Evolutionary conservation across 2,329 filamentous ascomycete species (phyloP).

Genomic region (Lachnellula arida): DNA sequence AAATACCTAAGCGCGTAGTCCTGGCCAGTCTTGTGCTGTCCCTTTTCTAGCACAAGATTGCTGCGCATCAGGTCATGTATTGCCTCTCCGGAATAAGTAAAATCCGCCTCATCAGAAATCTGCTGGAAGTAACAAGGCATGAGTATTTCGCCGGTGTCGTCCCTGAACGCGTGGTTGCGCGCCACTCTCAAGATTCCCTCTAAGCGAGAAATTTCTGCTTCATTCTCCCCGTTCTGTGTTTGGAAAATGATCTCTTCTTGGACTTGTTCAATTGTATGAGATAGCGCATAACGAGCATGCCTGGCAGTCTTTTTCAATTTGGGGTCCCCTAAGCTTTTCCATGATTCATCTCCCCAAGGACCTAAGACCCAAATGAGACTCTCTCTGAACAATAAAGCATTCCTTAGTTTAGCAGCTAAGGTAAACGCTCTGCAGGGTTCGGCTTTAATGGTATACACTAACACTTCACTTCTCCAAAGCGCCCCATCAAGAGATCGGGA

Average conservation of each 20-base stretch:
- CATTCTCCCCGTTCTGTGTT: no score
- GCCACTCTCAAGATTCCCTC: no score
- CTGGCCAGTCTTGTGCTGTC: not conserved
- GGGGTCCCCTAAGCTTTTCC: not conserved
- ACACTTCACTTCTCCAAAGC: not conserved
- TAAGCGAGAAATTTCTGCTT: no score
- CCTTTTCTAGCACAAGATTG: no score
- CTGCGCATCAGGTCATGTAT: no score
- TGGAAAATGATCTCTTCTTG: no score
- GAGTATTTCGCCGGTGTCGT: no score
- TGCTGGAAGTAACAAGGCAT: no score
- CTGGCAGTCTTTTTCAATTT: not conserved
- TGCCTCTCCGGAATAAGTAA: no score
- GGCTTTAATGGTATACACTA: not conserved
- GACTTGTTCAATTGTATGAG: not conserved
- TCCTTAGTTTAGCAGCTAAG: not conserved
- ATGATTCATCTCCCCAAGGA: not conserved
- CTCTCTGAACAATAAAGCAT: not conserved
- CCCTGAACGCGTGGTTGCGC: no score
- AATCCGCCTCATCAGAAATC: no score
- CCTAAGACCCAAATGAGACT: not conserved
- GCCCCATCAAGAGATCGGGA: conserved; percentile 2
- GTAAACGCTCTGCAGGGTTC: not conserved
- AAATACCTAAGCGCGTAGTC: not conserved
- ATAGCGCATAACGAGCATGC: not conserved